A percentile compares a stretch with the other conserved stretches of the same genome.
These are phyloP conservation scores for Saccharum spontaneum DNA, from an alignment of 176 grass and related monocot genomes.

Conservation along the genomic window DNA sequence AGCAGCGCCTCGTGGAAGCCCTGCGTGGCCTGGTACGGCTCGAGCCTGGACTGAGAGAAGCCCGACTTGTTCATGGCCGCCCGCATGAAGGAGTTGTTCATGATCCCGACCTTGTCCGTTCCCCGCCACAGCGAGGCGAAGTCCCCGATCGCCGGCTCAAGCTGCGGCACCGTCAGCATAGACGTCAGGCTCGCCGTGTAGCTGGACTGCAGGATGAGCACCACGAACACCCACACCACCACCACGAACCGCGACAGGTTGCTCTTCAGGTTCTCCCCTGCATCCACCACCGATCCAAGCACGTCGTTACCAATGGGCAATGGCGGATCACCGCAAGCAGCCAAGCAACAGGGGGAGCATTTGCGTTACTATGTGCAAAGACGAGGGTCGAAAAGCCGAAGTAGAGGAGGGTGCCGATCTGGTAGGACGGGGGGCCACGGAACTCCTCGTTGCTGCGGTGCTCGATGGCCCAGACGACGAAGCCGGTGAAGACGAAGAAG, in stretches of 20 bases:
- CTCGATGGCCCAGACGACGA: conserved; percentile 69
- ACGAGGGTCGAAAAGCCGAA: conserved; percentile 69
- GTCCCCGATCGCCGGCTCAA: conserved; percentile 41
- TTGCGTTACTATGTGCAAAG: conserved; percentile 50
- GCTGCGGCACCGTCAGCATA: conserved; percentile 64
- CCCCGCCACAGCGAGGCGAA: conserved; percentile 31
- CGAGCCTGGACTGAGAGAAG: conserved; percentile 38
- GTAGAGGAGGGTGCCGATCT: conserved; percentile 65
- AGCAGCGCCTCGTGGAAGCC: conserved; percentile 42
- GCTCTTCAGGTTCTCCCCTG: conserved; percentile 56
- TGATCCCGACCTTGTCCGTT: conserved; percentile 43
- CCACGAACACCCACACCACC: conserved; percentile 74
- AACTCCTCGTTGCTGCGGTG: conserved; percentile 64
- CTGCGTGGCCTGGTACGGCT: conserved; percentile 19
- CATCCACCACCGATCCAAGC: not conserved
- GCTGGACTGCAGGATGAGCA: conserved; percentile 75
- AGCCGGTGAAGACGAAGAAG: conserved; percentile 72
- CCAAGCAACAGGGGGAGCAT: not conserved
- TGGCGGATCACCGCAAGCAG: not conserved
- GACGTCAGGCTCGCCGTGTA: conserved; percentile 88
- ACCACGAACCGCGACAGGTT: conserved; percentile 61
- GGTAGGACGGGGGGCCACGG: conserved; percentile 42
- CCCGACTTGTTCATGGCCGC: conserved; percentile 29
- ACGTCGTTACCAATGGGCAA: not conserved
- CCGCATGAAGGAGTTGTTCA: conserved; percentile 57